Evolutionary conservation across 176 grass and related monocot genomes (phyloP), one percentile per base, ranked within the genome.

Genomic region (Carex kokanica): DNA sequence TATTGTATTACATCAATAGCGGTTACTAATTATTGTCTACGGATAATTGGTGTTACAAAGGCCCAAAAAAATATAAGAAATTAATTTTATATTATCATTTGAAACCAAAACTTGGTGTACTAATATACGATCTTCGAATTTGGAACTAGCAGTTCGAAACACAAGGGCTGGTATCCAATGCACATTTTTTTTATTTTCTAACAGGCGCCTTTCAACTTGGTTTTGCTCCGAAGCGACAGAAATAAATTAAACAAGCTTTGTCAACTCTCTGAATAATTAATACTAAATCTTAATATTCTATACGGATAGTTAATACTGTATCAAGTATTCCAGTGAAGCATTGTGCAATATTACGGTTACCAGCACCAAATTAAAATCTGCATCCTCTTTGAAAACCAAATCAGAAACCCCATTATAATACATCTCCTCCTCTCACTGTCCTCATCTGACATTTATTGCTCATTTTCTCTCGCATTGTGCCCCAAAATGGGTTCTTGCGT

Each of bases 401-500:
- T 67, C 27, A 31, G 13, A 65, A 65, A 31, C 62, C 61, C 12
- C 27, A 36, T 66, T 36, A 36, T 34, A 64, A 64, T 79, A 73
- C 83, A 70, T 60, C 17, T 74, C 40, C 49, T 58, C 63, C 18
- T 72, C 78, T 63, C 84, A 82, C 81, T 80, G 77, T 87, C 52
- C 45, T 49, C 45, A 49, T 57, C 31, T n/a, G 17, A 52, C 71
- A 53, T 74, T 74, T 74, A 74, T 71, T 52, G 71, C 85, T 84
- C 64, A 72, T 87, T 72, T 4, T 6, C 60, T 78, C 17, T 84
- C 60, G 78, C 86, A 88, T 88, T 93, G 86, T 86, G 56, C 54
- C 60, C 81, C 54, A 54, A 71, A 60, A 97, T 97, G 94, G 94
- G 94, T 54, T 91, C 85, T 62, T 97, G 94, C 86, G 32, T 97